These are phyloP conservation scores for Populus nigra DNA, from an alignment of 345 rosid species.

Conservation along the genomic window DNA sequence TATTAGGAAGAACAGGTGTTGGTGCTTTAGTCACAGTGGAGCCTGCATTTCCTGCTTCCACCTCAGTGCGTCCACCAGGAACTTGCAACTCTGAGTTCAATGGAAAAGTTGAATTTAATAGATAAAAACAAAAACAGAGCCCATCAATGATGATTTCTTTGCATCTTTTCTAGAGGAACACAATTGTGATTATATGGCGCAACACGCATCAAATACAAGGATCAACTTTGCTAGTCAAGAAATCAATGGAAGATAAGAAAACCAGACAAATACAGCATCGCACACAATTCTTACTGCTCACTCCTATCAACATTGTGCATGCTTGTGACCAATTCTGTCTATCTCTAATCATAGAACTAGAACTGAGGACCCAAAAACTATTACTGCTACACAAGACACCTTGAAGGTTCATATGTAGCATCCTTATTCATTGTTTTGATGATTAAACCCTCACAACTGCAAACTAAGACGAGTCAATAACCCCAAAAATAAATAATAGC, in stretches of 20 bases:
- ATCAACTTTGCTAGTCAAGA: background rate
- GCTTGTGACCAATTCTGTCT: background rate
- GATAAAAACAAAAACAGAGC: background rate
- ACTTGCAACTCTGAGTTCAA: constrained; percentile 58
- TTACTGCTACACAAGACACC: constrained; percentile 26
- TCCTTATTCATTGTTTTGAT: constrained; percentile 84
- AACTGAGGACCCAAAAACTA: background rate
- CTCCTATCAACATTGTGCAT: background rate
- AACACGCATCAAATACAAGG: background rate
- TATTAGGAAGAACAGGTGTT: constrained; percentile 31
- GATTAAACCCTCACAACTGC: constrained; percentile 96
- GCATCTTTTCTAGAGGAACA: background rate
- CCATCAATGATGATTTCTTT: background rate
- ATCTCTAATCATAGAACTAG: background rate
- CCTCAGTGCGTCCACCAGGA: constrained; percentile 50
- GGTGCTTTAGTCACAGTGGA: constrained; percentile 35
- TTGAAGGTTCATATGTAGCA: constrained; percentile 98
- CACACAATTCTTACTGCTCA: background rate
- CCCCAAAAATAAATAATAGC: background rate
- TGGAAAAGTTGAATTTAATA: constrained; percentile 10
- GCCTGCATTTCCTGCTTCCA: constrained; percentile 42
- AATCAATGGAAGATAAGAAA: background rate
- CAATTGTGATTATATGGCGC: background rate
- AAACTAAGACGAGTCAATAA: constrained; percentile 20
- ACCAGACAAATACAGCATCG: background rate